Evolutionary conservation across 2,329 filamentous ascomycete genomes (phyloP).

Genomic region (Cryphonectria carpinicola): DNA sequence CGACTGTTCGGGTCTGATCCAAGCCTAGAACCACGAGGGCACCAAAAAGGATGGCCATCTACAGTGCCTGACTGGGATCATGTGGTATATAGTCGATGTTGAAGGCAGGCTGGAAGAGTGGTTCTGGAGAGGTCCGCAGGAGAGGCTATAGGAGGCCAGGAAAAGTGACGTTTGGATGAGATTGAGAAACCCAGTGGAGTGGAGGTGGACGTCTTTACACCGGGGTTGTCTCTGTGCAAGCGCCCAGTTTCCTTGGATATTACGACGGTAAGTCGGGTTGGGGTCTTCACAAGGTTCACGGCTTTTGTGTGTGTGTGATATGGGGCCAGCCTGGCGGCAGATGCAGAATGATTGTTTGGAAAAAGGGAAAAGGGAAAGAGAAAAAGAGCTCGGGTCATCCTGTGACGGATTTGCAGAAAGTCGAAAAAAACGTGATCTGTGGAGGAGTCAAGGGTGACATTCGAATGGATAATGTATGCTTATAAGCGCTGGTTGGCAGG

Average conservation of each 20-base stretch:
- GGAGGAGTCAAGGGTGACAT: neutral
- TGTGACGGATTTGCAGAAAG: neutral
- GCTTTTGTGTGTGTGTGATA: neutral
- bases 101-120: too few species aligned
- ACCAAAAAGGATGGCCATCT: too few species aligned
- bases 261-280: neutral
- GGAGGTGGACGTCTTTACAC: neutral
- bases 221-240: neutral
- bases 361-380: neutral
- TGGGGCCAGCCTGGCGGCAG: neutral
- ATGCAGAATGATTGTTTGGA: neutral
- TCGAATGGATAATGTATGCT: neutral
- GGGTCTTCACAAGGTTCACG: neutral
- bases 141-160: neutral
- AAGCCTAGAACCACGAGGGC: too few species aligned
- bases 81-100: neutral
- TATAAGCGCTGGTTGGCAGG: slow-evolving; percentile 9
- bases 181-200: neutral
- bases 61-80: too few species aligned
- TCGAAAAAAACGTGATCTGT: neutral
- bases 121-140: too few species aligned
- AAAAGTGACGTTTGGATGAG: neutral
- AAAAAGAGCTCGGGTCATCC: neutral
- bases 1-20: too few species aligned
- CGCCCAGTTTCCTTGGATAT: neutral